Conservation (phyloP, 129 eudicot genomes). For the Chrysanthemum seticuspe region DNA sequence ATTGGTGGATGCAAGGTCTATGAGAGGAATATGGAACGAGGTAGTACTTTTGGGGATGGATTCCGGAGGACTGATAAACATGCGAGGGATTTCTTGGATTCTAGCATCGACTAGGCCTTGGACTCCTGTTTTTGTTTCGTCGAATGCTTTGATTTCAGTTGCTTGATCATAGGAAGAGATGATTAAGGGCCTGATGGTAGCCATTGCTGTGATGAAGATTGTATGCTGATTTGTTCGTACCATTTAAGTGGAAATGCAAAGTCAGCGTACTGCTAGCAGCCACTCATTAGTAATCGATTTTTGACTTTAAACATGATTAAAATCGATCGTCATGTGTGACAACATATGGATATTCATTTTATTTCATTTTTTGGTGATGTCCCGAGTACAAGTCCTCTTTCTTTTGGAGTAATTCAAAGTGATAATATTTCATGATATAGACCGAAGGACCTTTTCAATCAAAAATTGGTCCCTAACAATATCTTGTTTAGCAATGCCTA, state of each 20-base stretch:
- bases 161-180: constrained; percentile 25
- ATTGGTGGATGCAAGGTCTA: constrained; percentile 31
- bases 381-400: too few species aligned
- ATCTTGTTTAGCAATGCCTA: too few species aligned
- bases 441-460: too few species aligned
- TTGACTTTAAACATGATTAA: neutral
- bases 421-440: too few species aligned
- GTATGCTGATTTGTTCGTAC: neutral
- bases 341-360: neutral
- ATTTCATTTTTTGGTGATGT: too few species aligned
- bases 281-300: neutral
- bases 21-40: constrained; percentile 33
- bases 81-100: constrained; percentile 37
- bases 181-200: neutral
- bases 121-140: constrained; percentile 48
- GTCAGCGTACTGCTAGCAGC: neutral
- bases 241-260: neutral
- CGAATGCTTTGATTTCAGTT: constrained; percentile 45
- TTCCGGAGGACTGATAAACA: constrained; percentile 44
- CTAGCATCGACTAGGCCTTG: constrained; percentile 58
- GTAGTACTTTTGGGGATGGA: constrained; percentile 25
- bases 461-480: too few species aligned
- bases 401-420: too few species aligned
- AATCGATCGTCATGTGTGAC: too few species aligned
- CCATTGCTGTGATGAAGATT: constrained; percentile 25